A percentile compares a stretch with the other conserved stretches of the same genome.
These are phyloP conservation scores for Chlorokybus atmophyticus DNA, from an alignment of 139 green algal species.

Conservation along the genomic window DNA sequence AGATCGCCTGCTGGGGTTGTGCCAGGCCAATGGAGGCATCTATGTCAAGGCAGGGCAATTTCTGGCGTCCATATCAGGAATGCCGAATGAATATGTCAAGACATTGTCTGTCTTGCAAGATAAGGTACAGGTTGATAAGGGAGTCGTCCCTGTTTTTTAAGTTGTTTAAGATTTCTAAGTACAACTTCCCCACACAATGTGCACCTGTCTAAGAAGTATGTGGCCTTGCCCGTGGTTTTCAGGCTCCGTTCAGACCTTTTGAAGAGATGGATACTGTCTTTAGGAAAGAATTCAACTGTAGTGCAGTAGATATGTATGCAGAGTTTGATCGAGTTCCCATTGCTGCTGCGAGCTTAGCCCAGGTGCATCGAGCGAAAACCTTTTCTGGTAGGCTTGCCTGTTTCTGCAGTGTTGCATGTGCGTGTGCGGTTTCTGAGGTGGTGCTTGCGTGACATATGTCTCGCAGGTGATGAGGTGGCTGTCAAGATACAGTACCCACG, in stretches of 20 bases:
- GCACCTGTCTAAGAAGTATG: not conserved
- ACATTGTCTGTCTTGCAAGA: slow-evolving; percentile 27
- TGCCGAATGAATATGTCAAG: slow-evolving; percentile 25
- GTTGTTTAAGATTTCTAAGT: slow-evolving; percentile 1
- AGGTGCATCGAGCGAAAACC: slow-evolving; percentile 33
- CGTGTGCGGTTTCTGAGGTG: too few species aligned
- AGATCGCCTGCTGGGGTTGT: slow-evolving; percentile 17
- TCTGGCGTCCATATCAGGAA: slow-evolving; percentile 24
- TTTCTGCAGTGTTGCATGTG: slow-evolving; percentile 14
- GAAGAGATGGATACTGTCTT: slow-evolving; percentile 20
- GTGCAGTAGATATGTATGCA: not conserved
- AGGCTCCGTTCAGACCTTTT: slow-evolving; percentile 19
- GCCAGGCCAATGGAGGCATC: slow-evolving; percentile 27
- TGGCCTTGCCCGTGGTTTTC: too few species aligned
- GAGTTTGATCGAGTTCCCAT: slow-evolving; percentile 28
- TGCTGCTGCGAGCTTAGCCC: slow-evolving; percentile 26
- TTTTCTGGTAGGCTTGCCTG: too few species aligned
- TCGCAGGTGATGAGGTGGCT: too few species aligned
- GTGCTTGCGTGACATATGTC: too few species aligned
- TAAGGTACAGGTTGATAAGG: slow-evolving; percentile 6
- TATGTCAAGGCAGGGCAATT: slow-evolving; percentile 37
- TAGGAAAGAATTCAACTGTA: slow-evolving; percentile 26
- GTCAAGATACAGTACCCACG: slow-evolving; percentile 20
- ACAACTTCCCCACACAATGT: not conserved
- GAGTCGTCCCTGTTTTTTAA: not conserved